A percentile compares a stretch with the other conserved stretches of the same genome.
These are phyloP conservation scores for Neopestalotiopsis sp. DNA, from an alignment of 2,329 filamentous ascomycete species.

Conservation along the genomic window DNA sequence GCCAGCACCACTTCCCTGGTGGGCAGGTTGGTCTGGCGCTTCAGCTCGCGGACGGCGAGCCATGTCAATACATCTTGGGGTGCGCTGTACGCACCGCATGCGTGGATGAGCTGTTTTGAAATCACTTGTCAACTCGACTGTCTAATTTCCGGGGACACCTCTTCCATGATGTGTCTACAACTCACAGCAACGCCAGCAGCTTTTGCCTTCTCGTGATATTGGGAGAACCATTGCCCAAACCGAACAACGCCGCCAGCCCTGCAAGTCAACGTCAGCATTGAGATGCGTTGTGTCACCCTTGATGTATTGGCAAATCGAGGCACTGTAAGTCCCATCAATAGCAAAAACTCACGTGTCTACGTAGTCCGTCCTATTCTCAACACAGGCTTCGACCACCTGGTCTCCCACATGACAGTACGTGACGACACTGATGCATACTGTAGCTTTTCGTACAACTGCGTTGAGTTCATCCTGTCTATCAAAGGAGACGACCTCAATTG, in stretches of 20 bases:
- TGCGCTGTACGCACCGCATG: conserved; percentile 22
- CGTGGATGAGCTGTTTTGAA: conserved; percentile 24
- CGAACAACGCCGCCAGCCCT: neutral
- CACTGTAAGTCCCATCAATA: too few species aligned
- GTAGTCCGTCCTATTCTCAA: conserved; percentile 29
- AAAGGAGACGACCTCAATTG: conserved; percentile 23
- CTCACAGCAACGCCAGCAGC: conserved; percentile 25
- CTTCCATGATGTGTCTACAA: neutral
- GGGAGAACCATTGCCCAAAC: conserved; percentile 21
- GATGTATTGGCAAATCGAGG: neutral
- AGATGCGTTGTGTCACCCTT: neutral
- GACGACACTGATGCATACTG: conserved; percentile 29
- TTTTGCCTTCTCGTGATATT: conserved; percentile 27
- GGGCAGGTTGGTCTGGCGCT: conserved; percentile 17
- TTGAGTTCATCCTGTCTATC: conserved; percentile 21
- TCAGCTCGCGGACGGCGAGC: conserved; percentile 21
- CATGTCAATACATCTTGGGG: conserved; percentile 26
- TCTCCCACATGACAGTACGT: conserved; percentile 26
- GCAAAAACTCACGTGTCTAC: conserved; percentile 26
- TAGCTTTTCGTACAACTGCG: conserved; percentile 21
- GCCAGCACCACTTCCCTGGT: conserved; percentile 26
- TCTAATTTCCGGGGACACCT: neutral
- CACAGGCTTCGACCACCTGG: conserved; percentile 26
- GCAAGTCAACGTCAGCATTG: neutral
- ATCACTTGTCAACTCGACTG: conserved; percentile 12